These are phyloP conservation scores for Phaffomyces opuntiae DNA, from an alignment of 805 yeast genomes.

Conservation along the genomic window DNA sequence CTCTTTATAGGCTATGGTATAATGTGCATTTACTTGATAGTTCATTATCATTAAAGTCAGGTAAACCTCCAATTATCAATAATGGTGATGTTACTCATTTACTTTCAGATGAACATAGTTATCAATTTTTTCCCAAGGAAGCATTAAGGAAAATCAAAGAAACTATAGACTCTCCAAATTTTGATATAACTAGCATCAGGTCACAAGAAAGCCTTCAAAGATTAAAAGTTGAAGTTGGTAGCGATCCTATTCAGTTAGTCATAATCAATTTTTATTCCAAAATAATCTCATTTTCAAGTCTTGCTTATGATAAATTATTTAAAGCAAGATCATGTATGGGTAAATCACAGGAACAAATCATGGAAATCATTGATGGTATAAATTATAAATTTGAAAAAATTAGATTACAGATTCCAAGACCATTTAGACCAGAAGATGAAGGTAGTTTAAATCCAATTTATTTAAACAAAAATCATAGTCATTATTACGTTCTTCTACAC, in stretches of 20 bases:
- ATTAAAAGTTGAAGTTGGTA: neutral
- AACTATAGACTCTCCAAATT: neutral
- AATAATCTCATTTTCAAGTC: slow-evolving; percentile 10
- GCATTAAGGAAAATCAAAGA: slow-evolving; percentile 5
- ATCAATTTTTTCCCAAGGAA: slow-evolving; percentile 8
- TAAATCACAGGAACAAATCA: slow-evolving; percentile 11
- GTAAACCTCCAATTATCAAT: slow-evolving; percentile 42
- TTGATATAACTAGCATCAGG: neutral
- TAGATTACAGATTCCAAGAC: slow-evolving; percentile 7
- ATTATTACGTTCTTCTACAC: slow-evolving; percentile 13
- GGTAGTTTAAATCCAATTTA: neutral
- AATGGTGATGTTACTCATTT: slow-evolving; percentile 27
- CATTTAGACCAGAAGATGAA: slow-evolving; percentile 11
- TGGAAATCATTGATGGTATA: slow-evolving; percentile 13
- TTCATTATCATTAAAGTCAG: slow-evolving; percentile 36
- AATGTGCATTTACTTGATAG: slow-evolving; percentile 40
- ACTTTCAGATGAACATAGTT: slow-evolving; percentile 1
- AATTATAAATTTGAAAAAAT: slow-evolving; percentile 12
- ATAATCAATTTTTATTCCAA: slow-evolving; percentile 6
- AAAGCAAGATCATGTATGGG: slow-evolving; percentile 15
- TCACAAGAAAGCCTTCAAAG: neutral
- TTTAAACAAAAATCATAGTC: neutral
- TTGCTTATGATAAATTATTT: slow-evolving; percentile 14
- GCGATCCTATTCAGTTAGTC: slow-evolving; percentile 6
- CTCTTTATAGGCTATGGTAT: slow-evolving; percentile 43